Evolutionary conservation across 768 basidiomycete genomes (phyloP).

Genomic region (Lactarius indigo): DNA sequence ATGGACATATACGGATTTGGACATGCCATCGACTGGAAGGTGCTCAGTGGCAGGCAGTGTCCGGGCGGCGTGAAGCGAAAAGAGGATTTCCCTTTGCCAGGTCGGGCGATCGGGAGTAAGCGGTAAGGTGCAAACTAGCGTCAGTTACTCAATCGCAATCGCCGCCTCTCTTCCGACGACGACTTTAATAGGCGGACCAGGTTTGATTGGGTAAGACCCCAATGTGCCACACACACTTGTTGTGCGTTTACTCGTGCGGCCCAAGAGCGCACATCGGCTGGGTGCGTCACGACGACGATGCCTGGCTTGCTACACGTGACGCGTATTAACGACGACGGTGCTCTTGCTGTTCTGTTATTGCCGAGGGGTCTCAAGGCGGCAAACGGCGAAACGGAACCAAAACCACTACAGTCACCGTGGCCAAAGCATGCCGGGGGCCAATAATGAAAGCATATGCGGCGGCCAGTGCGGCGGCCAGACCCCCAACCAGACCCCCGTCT

Average conservation of each 20-base stretch:
- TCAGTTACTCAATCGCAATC: slow-evolving; percentile 15
- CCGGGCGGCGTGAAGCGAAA: not conserved
- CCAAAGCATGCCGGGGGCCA: slow-evolving; percentile 3
- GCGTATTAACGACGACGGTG: not conserved
- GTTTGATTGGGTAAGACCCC: not conserved
- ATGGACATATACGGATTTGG: not conserved
- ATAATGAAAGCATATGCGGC: slow-evolving; percentile 4
- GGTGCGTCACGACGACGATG: not conserved
- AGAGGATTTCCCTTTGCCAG: not conserved
- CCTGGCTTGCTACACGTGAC: slow-evolving; percentile 5
- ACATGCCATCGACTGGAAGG: not conserved
- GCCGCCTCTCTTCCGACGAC: slow-evolving; percentile 1
- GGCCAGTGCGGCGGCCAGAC: not conserved
- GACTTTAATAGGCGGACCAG: not conserved
- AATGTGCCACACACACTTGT: not conserved
- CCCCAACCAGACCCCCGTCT: slow-evolving; percentile 6
- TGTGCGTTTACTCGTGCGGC: not conserved
- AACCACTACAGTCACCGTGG: slow-evolving; percentile 1
- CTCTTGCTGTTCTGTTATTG: not conserved
- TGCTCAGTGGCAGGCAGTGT: not conserved
- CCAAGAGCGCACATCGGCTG: slow-evolving; percentile 4
- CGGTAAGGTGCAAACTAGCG: not conserved
- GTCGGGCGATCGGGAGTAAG: not conserved
- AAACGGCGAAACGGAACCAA: not conserved
- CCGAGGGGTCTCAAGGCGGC: not conserved